phyloP scores from a whole-genome alignment of 2,329 filamentous ascomycete genomes.

The Rutstroemia sp. region DNA sequence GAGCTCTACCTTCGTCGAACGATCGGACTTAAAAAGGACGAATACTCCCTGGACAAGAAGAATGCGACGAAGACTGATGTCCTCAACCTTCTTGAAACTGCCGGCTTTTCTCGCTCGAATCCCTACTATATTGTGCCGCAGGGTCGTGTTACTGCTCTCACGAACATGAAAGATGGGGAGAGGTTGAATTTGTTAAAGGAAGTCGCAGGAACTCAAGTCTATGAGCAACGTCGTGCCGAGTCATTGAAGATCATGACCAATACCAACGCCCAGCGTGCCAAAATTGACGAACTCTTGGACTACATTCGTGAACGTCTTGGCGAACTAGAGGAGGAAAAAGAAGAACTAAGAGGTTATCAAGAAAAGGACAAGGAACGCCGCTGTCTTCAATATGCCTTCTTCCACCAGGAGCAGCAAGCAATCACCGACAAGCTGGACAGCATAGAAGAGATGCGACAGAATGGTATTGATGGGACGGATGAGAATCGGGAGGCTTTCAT shows the following conservation, averaged over 20 bases:
- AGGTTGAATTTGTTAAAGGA: conserved; percentile 87
- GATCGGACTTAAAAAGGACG: conserved; percentile 96
- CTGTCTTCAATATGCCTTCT: conserved; percentile 90
- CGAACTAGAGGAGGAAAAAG: conserved; percentile 94
- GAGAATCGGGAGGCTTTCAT: conserved; percentile 70
- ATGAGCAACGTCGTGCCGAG: conserved; percentile 85
- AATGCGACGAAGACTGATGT: conserved; percentile 93
- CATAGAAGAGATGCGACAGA: conserved; percentile 74
- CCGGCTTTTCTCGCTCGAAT: conserved; percentile 93
- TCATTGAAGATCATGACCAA: conserved; percentile 96
- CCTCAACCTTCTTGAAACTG: conserved; percentile 89
- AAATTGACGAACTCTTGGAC: conserved; percentile 86
- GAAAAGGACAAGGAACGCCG: conserved; percentile 88
- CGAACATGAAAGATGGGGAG: conserved; percentile 97
- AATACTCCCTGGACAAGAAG: conserved; percentile 96
- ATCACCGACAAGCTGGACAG: conserved; percentile 71
- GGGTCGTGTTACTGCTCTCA: conserved; percentile 88
- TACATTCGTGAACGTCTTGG: conserved; percentile 85
- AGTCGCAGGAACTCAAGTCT: conserved; percentile 96
- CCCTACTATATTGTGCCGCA: conserved; percentile 99
- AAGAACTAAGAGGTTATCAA: conserved; percentile 88
- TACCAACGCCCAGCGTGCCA: conserved; percentile 86
- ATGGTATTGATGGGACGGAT: conserved; percentile 78
- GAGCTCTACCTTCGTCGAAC: conserved; percentile 88
- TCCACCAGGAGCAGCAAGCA: conserved; percentile 79